Evolutionary conservation across 805 yeast species (phyloP), one percentile per base, ranked within the genome.

Genomic region (Candida nemodendra): DNA sequence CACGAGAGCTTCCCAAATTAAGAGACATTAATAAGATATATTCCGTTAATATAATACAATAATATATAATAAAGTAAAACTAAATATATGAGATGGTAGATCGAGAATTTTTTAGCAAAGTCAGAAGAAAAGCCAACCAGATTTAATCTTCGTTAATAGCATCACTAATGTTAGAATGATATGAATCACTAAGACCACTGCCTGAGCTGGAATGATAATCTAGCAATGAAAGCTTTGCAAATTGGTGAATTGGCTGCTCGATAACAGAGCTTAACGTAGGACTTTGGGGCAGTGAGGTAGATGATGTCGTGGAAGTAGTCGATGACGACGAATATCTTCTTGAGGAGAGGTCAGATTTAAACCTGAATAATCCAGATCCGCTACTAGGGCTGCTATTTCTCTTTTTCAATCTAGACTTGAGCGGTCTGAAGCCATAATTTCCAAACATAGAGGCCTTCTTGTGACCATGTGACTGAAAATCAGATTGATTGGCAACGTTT

Each of bases 341-440:
- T 5, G 27, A 13, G 3, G 39, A 27, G 4, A 30, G n/a, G 30
- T 44, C 30, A 8, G 47, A 39, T 18, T 30, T 40, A 27, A 40
- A 44, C 5, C 40, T 26, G 18, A 40, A 44, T 11, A 40, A 36
- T 1, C 38, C 38, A 14, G 38, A 31, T 8, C 35, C 29, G 12
- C 36, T 19, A 9, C 34, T 28, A 8, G 36, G 36, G 13, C 37
- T 14, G n/a, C 34, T 8, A 21, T 21, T 22, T 19, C 34, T 30
- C 16, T 30, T 38, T 17, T 44, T 41, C 13, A 47, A 18, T 16
- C 51, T 34, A 3, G 51, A 47, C 24, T 38, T 39, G 19, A 47
- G 27, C 1, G 48, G 46, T n/a, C 44, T 30, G 19, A 44, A 31
- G 13, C 40, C 38, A 22, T 23, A 32, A 9, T 21, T 23, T 12